These are phyloP conservation scores for Talaromyces sp. DNA, from an alignment of 2,329 filamentous ascomycete genomes.

Conservation along the genomic window DNA sequence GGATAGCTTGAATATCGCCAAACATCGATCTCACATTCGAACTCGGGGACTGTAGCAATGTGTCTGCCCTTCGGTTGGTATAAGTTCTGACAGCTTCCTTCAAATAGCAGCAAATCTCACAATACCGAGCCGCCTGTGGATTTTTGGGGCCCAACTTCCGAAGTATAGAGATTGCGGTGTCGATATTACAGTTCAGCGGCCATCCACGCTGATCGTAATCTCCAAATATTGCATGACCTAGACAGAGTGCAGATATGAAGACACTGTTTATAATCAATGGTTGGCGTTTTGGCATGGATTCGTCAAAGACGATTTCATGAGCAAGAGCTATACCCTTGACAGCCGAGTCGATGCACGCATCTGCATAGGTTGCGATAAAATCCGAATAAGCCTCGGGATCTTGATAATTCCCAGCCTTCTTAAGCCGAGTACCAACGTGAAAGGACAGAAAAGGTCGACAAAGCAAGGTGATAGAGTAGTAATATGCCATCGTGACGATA, in stretches of 20 bases:
- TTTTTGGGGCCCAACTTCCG: background rate
- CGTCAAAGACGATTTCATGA: slow-evolving; percentile 22
- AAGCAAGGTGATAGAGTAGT: slow-evolving; percentile 54
- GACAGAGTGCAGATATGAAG: slow-evolving; percentile 1
- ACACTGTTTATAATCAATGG: slow-evolving; percentile 3
- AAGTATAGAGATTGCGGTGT: background rate
- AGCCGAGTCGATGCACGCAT: slow-evolving; percentile 46
- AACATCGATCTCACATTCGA: background rate
- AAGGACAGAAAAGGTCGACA: slow-evolving; percentile 54
- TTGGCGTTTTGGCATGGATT: background rate
- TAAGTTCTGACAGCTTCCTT: background rate
- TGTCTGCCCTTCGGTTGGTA: background rate
- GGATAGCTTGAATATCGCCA: background rate
- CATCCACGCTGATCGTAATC: background rate
- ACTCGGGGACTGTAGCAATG: background rate
- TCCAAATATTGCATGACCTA: background rate
- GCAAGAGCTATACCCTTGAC: slow-evolving; percentile 41
- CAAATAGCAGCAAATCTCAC: background rate
- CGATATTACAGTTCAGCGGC: background rate
- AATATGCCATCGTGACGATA: slow-evolving; percentile 49
- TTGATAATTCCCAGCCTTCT: background rate
- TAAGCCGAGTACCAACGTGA: slow-evolving; percentile 37
- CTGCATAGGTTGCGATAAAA: slow-evolving; percentile 6
- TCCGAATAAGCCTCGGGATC: background rate
- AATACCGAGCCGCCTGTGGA: background rate